Conservation (phyloP, 805 yeast genomes). For the Zygotorulaspora sp. region DNA sequence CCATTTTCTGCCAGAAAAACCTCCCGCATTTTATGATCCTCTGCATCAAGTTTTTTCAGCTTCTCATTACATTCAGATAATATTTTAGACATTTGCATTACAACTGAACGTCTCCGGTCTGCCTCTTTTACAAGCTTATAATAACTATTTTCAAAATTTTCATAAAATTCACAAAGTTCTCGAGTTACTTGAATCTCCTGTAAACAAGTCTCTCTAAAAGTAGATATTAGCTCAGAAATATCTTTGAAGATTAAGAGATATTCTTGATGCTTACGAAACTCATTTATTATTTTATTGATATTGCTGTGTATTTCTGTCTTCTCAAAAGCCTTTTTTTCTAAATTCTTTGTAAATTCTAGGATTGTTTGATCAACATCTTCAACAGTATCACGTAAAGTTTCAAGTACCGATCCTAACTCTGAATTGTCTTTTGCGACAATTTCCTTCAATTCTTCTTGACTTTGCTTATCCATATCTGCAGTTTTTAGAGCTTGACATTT, state of each 20-base stretch:
- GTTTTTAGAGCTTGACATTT: slow-evolving; percentile 50
- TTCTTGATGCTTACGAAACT: slow-evolving; percentile 29
- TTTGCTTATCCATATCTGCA: slow-evolving; percentile 26
- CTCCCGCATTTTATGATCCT: slow-evolving; percentile 43
- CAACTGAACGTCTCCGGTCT: slow-evolving; percentile 44
- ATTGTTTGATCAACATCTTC: slow-evolving; percentile 28
- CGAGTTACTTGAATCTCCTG: slow-evolving; percentile 27
- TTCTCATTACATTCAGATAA: slow-evolving; percentile 41
- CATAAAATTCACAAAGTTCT: slow-evolving; percentile 46
- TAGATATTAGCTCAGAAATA: slow-evolving; percentile 33
- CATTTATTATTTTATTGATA: slow-evolving; percentile 20
- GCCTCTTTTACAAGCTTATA: slow-evolving; percentile 49
- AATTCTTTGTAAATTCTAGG: slow-evolving; percentile 27
- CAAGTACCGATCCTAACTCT: slow-evolving; percentile 55
- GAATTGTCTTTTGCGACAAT: slow-evolving; percentile 49
- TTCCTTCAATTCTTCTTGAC: slow-evolving; percentile 39
- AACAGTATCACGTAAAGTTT: slow-evolving; percentile 41
- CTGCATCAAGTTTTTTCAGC: slow-evolving; percentile 38
- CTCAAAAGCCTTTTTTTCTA: slow-evolving; percentile 30
- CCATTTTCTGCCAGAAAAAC: slow-evolving; percentile 47
- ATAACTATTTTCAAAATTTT: slow-evolving; percentile 49
- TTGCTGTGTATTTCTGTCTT: slow-evolving; percentile 16
- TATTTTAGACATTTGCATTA: slow-evolving; percentile 38
- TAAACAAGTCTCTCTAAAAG: slow-evolving; percentile 30
- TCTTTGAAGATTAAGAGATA: slow-evolving; percentile 30